Evolutionary conservation across 192 early-diverging fungal species (phyloP).

Genomic region (Podila clonocystis): DNA sequence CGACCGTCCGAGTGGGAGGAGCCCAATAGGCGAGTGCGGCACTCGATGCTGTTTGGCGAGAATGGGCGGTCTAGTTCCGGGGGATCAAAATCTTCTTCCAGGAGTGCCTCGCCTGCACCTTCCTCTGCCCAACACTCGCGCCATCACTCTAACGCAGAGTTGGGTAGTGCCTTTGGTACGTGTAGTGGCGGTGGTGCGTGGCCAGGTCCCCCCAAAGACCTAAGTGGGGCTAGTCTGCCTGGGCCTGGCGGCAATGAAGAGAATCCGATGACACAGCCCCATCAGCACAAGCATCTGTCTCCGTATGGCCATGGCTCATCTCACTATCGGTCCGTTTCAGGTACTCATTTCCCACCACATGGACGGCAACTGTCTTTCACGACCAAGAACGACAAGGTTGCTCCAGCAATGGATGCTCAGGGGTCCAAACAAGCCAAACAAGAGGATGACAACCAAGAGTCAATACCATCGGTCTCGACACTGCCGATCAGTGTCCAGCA

Average conservation of each 20-base stretch:
- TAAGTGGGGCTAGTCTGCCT: not conserved
- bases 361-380: constrained; percentile 31
- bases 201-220: not conserved
- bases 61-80: constrained; percentile 14
- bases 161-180: not conserved
- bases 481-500: constrained; percentile 10
- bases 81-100: constrained; percentile 2
- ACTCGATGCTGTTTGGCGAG: constrained; percentile 44
- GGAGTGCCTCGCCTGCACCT: constrained; percentile 2
- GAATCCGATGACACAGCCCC: not conserved
- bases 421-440: not conserved
- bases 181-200: not conserved
- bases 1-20: constrained; percentile 47
- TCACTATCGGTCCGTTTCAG: not conserved
- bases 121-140: not conserved
- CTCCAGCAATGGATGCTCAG: not conserved
- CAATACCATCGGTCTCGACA: not conserved
- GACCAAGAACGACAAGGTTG: constrained; percentile 19
- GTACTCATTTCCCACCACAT: not conserved
- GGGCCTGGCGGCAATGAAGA: not conserved
- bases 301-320: not conserved
- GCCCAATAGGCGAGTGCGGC: constrained; percentile 22
- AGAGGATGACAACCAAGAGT: too few species aligned
- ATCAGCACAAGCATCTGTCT: not conserved
- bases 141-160: not conserved